Conservation (phyloP, 2,329 filamentous ascomycete species). For the Venturia nashicola region DNA sequence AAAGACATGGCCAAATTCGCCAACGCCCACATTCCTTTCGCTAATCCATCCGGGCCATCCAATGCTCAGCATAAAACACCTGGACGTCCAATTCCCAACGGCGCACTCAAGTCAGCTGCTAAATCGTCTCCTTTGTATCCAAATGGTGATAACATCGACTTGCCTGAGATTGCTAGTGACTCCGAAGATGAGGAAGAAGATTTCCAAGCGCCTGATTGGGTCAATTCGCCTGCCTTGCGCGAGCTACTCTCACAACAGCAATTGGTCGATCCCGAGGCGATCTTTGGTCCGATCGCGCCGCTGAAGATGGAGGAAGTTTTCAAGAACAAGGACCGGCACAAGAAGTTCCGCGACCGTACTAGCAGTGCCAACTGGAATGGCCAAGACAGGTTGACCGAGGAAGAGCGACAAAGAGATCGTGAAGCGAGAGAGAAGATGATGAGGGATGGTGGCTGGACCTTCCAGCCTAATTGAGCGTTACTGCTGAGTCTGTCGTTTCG, state of each 20-base stretch:
- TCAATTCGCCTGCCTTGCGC: slow-evolving; percentile 72
- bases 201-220: slow-evolving; percentile 68
- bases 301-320: slow-evolving; percentile 97
- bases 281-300: slow-evolving; percentile 81
- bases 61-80: slow-evolving; percentile 47
- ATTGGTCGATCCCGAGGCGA: slow-evolving; percentile 65
- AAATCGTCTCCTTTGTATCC: slow-evolving; percentile 77
- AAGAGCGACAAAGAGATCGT: slow-evolving; percentile 71
- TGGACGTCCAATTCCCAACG: slow-evolving; percentile 35
- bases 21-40: slow-evolving; percentile 82
- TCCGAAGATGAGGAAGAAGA: slow-evolving; percentile 63
- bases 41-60: slow-evolving; percentile 33
- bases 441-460: slow-evolving; percentile 76
- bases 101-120: slow-evolving; percentile 33
- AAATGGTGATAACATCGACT: slow-evolving; percentile 78
- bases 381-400: slow-evolving; percentile 71
- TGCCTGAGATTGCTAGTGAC: slow-evolving; percentile 92
- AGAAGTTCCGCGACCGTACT: slow-evolving; percentile 80
- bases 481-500: not conserved
- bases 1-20: slow-evolving; percentile 74
- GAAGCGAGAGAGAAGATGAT: slow-evolving; percentile 68
- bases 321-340: slow-evolving; percentile 72
- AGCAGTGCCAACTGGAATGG: slow-evolving; percentile 92
- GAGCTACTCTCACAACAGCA: slow-evolving; percentile 70
- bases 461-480: slow-evolving; percentile 19